These are phyloP conservation scores for Vitis vinifera DNA, from an alignment of 164 flowering plant genomes.

Conservation along the genomic window ASM3070453v1 NC_081823.1:6370001-6370500, in stretches of 20 bases:
- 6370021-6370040: background rate
- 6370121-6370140: background rate
- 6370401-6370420: background rate
- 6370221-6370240: constrained; percentile 5
- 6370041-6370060: background rate
- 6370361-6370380: background rate
- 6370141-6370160: background rate
- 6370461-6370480: background rate
- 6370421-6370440: constrained; percentile 4
- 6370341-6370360: background rate
- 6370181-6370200: background rate
- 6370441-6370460: constrained; percentile 1
- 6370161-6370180: background rate
- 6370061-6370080: background rate
- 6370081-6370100: background rate
- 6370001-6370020: background rate
- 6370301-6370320: constrained; percentile 1
- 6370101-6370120: constrained; percentile 7
- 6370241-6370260: background rate
- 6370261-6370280: constrained; percentile 7
- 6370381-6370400: constrained; percentile 8
- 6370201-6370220: constrained; percentile 4
- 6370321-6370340: background rate
- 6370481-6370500: constrained; percentile 8
- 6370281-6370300: constrained; percentile 5